A percentile compares a stretch with the other conserved stretches of the same genome.
phyloP scores from a whole-genome alignment of 192 early-diverging fungal species.

The Pecoramyces ruminantium region DNA sequence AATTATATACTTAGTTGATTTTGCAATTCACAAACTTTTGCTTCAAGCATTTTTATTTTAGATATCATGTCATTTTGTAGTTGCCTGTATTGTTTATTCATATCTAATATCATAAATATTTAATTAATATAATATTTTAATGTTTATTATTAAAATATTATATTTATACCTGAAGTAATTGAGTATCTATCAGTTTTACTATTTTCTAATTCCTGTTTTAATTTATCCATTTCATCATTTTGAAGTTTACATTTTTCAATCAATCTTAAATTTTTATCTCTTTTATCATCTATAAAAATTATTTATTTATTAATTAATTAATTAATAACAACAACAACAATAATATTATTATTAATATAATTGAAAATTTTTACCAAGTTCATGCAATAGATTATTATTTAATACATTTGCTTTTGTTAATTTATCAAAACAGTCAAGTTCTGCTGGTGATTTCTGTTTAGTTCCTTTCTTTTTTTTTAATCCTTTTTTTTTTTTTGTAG shows the following conservation, averaged over 20 bases:
- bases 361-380: conserved; percentile 9
- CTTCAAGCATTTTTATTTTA: conserved; percentile 31
- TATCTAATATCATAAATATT: conserved; percentile 13
- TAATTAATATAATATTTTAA: background rate
- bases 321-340: background rate
- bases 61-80: conserved; percentile 38
- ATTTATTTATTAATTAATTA: too few species aligned
- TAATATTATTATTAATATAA: too few species aligned
- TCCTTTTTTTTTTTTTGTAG: conserved; percentile 4
- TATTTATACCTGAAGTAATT: background rate
- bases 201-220: conserved; percentile 2
- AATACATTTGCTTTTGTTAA: conserved; percentile 16
- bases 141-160: background rate
- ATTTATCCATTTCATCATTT: background rate
- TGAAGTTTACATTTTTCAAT: conserved; percentile 20
- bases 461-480: conserved; percentile 3
- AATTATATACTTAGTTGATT: conserved; percentile 18
- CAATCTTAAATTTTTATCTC: conserved; percentile 18
- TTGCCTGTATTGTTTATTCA: conserved; percentile 39
- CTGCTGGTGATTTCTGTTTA: background rate
- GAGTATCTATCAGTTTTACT: conserved; percentile 5
- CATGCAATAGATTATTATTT: conserved; percentile 14
- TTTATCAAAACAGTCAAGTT: conserved; percentile 11
- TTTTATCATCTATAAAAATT: conserved; percentile 4
- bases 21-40: conserved; percentile 23